Evolutionary conservation across 1,139 yeast genomes (phyloP).

Genomic region (Candida gigantensis): DNA sequence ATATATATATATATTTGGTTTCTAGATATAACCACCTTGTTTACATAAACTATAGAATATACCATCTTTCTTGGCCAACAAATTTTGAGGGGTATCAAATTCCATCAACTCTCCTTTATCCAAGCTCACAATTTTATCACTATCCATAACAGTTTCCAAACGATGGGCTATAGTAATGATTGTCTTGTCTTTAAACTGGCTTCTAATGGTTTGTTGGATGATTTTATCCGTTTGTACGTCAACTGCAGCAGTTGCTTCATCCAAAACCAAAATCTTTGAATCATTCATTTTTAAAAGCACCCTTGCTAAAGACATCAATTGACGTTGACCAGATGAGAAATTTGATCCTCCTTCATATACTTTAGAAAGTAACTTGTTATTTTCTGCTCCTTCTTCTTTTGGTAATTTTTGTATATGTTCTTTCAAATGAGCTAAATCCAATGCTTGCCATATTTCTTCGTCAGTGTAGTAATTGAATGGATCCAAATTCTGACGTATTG

Average conservation of each 20-base stretch:
- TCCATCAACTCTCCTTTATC: conserved; percentile 70
- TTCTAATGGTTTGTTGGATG: conserved; percentile 71
- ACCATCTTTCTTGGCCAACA: conserved; percentile 16
- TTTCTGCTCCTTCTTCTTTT: conserved; percentile 26
- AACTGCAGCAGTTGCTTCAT: conserved; percentile 87
- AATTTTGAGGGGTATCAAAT: conserved; percentile 58
- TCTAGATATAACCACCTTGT: conserved; percentile 18
- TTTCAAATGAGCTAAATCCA: conserved; percentile 54
- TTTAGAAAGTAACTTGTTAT: conserved; percentile 35
- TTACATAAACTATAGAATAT: conserved; percentile 20
- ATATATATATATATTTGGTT: neutral
- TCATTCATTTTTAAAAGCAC: conserved; percentile 58
- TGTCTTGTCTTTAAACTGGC: conserved; percentile 63
- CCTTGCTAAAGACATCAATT: conserved; percentile 72
- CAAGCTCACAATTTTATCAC: conserved; percentile 69
- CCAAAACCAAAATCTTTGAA: conserved; percentile 66
- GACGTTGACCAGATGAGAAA: conserved; percentile 77
- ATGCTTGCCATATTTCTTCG: conserved; percentile 54
- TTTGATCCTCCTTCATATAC: conserved; percentile 73
- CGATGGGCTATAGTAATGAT: conserved; percentile 83
- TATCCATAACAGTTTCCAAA: conserved; percentile 77
- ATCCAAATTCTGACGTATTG: conserved; percentile 60
- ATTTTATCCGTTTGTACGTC: conserved; percentile 78
- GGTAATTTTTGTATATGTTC: conserved; percentile 34
- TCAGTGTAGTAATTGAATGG: conserved; percentile 56